Base-by-base conservation (phyloP, 345 rosid genomes). In the Erucastrum elatum region DNA sequence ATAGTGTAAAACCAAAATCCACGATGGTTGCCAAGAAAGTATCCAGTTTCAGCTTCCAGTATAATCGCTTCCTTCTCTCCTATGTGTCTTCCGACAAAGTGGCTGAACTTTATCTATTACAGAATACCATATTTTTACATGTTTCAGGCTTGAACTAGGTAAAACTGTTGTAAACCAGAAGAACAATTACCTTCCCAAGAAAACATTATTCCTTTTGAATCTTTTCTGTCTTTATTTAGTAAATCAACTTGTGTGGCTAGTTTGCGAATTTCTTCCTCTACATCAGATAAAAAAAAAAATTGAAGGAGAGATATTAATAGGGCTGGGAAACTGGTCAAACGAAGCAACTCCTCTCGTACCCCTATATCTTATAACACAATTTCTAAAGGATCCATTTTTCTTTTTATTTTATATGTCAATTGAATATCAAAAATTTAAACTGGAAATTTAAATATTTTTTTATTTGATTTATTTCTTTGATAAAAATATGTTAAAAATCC, bases 1-100 rank as follows among this genome's bases (percentile, higher is more conserved):
- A 87, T 88, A 13, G 97, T 94, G 84, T 94, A 92, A 81, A 92
- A 91, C 98, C 98, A 94, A 84, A 90, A 94, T 16, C 98, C 98
- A 0, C 88, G 77, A 83, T 92, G 98, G 67, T 70, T 78, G 64
- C 97, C 98, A 15, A 92, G 90, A 80, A 87, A 90, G 82, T 90
- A 92, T 15, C 97, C 98, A 1, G 92, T 85, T 86, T 94, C 98
- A 3, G 97, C 96, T 85, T 94, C 98, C 83, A 94, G 71, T 72
- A 90, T 94, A 71, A 90, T 51, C 60, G 97, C 98, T 87, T 92
- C 98, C 89, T 66, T 84, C 87, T 92, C 97, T 60, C 98, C 97
- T 73, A 92, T 92, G 75, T 94, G 98, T 83, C 84, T 88, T 1
- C 85, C 85, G 26, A 94, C 98, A 85, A 94, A 94, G 68, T 94